Evolutionary conservation across 345 rosid species (phyloP).

Genomic region (Citrus maxima): DNA sequence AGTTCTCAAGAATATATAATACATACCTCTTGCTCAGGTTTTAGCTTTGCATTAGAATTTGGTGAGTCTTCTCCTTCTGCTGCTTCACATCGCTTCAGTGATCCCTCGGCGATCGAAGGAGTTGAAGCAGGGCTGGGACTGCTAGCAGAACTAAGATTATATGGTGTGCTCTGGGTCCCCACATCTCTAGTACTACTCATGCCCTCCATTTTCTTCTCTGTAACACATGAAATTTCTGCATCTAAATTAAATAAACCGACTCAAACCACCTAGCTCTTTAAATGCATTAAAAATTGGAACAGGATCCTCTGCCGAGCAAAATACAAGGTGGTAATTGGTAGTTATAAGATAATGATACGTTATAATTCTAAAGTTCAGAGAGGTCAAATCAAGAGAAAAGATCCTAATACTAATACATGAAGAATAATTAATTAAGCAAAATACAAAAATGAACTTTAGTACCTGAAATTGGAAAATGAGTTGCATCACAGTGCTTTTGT

Average conservation of each 20-base stretch:
- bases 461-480: conserved; percentile 40
- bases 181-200: conserved; percentile 57
- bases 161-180: conserved; percentile 79
- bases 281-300: background rate
- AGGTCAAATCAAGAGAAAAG: background rate
- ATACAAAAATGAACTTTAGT: background rate
- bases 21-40: conserved; percentile 50
- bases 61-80: conserved; percentile 52
- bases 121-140: conserved; percentile 79
- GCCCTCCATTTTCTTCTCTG: conserved; percentile 54
- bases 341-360: too few species aligned
- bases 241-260: background rate
- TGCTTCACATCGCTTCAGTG: conserved; percentile 46
- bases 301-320: too few species aligned
- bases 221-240: background rate
- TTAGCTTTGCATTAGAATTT: conserved; percentile 27
- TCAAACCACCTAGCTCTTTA: background rate
- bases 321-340: too few species aligned
- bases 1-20: background rate
- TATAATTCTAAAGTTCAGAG: background rate
- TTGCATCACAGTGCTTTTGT: background rate
- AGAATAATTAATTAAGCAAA: background rate
- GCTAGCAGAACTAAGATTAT: conserved; percentile 49
- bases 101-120: conserved; percentile 59
- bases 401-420: background rate